Evolutionary conservation across 108 stramenopile species (phyloP).

Genomic region (Fistulifera pelliculosa): DNA sequence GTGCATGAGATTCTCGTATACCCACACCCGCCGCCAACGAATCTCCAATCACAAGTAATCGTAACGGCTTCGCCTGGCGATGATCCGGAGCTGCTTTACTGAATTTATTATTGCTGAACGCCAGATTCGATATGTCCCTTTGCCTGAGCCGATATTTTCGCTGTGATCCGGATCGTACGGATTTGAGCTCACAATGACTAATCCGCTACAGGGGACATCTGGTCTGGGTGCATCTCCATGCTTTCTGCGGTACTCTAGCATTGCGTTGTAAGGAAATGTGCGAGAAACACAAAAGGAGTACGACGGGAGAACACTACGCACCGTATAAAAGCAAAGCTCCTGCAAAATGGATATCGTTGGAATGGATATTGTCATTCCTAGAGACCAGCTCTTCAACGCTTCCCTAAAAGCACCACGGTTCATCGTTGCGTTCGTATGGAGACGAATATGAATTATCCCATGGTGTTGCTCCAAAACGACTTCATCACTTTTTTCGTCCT

Average conservation of each 20-base stretch:
- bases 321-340: constrained; percentile 8
- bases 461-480: too few relatives aligned
- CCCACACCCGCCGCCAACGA: constrained; percentile 62
- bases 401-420: too few relatives aligned
- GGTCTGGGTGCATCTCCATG: constrained; percentile 34
- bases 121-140: neutral
- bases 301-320: neutral
- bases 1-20: constrained; percentile 28
- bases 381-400: neutral
- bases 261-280: neutral
- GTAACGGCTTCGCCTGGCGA: constrained; percentile 19
- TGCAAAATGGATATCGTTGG: constrained; percentile 30
- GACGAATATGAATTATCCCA: too few relatives aligned
- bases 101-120: neutral
- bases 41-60: constrained; percentile 56
- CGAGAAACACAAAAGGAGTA: too few relatives aligned
- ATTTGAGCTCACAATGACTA: constrained; percentile 19
- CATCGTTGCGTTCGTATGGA: too few relatives aligned
- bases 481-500: too few relatives aligned
- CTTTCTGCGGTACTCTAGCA: constrained; percentile 24
- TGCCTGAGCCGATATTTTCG: neutral
- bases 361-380: constrained; percentile 3
- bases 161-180: constrained; percentile 4
- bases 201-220: constrained; percentile 26
- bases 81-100: neutral